Evolutionary conservation across 2,329 filamentous ascomycete genomes (phyloP).

Genomic region (Fusarium udum): DNA sequence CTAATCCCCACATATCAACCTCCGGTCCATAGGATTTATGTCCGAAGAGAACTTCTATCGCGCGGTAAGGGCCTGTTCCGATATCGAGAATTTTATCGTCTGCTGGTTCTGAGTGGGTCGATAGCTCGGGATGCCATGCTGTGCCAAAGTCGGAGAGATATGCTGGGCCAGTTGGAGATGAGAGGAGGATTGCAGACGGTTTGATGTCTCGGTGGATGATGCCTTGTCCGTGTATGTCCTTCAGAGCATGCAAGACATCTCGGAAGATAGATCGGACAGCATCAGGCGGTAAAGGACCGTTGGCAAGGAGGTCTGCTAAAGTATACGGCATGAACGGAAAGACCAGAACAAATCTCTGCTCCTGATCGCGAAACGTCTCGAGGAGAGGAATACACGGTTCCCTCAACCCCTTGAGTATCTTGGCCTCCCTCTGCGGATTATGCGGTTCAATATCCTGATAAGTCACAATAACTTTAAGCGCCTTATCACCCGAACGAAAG

Average conservation of each 20-base stretch:
- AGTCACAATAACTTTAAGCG: slow-evolving; percentile 87
- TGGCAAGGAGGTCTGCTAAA: slow-evolving; percentile 72
- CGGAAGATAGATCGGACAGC: slow-evolving; percentile 60
- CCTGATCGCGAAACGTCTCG: slow-evolving; percentile 76
- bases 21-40: slow-evolving; percentile 74
- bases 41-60: slow-evolving; percentile 91
- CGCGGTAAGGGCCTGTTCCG: slow-evolving; percentile 89
- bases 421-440: slow-evolving; percentile 80
- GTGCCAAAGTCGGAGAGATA: slow-evolving; percentile 93
- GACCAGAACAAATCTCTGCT: slow-evolving; percentile 77
- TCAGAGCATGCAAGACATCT: slow-evolving; percentile 76
- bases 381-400: slow-evolving; percentile 72
- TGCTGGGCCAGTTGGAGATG: slow-evolving; percentile 73
- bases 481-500: slow-evolving; percentile 72
- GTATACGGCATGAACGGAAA: slow-evolving; percentile 86
- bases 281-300: slow-evolving; percentile 47
- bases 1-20: slow-evolving; percentile 90
- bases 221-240: slow-evolving; percentile 74
- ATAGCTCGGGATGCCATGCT: slow-evolving; percentile 75
- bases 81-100: slow-evolving; percentile 87
- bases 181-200: slow-evolving; percentile 85
- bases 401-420: slow-evolving; percentile 71
- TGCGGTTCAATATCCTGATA: slow-evolving; percentile 81
- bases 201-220: slow-evolving; percentile 97
- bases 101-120: slow-evolving; percentile 70